Evolutionary conservation across 805 yeast species (phyloP).

Genomic region (Suhomyces prunicola): DNA sequence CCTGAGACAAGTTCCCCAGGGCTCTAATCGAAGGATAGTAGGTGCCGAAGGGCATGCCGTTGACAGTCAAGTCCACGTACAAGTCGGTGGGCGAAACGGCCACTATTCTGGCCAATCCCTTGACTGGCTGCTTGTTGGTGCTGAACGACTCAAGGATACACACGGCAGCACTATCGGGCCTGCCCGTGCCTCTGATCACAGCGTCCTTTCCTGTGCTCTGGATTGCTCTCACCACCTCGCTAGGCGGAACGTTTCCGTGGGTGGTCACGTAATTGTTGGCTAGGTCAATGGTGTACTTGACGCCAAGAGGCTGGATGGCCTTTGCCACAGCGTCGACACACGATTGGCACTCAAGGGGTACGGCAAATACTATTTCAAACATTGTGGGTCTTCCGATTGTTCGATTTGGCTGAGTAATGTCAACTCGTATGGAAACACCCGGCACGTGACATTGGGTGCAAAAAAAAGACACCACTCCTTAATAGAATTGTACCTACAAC

Average conservation of each 20-base stretch:
- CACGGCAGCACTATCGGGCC: conserved; percentile 85
- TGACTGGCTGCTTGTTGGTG: conserved; percentile 53
- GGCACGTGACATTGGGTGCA: background rate
- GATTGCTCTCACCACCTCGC: conserved; percentile 62
- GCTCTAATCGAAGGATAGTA: conserved; percentile 69
- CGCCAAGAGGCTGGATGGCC: conserved; percentile 54
- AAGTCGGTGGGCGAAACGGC: conserved; percentile 52
- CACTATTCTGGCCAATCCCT: conserved; percentile 85
- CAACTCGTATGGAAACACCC: too few species aligned
- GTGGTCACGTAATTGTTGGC: conserved; percentile 61
- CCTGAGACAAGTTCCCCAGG: conserved; percentile 74
- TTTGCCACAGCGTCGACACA: conserved; percentile 61
- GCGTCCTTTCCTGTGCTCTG: conserved; percentile 83
- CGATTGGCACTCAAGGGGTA: conserved; percentile 74
- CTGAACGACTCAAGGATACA: conserved; percentile 78
- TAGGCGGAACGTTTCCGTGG: conserved; percentile 71
- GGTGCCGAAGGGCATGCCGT: conserved; percentile 62
- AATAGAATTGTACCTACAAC: too few species aligned
- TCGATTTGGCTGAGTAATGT: background rate
- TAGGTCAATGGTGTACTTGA: conserved; percentile 55
- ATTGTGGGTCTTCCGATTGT: background rate
- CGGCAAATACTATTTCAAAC: conserved; percentile 74
- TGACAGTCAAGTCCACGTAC: conserved; percentile 74
- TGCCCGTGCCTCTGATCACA: conserved; percentile 87
- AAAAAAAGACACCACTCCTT: too few species aligned